These are phyloP conservation scores for Bathelium albidoporum DNA, from an alignment of 495 filamentous ascomycete species.

Conservation along the genomic window DNA sequence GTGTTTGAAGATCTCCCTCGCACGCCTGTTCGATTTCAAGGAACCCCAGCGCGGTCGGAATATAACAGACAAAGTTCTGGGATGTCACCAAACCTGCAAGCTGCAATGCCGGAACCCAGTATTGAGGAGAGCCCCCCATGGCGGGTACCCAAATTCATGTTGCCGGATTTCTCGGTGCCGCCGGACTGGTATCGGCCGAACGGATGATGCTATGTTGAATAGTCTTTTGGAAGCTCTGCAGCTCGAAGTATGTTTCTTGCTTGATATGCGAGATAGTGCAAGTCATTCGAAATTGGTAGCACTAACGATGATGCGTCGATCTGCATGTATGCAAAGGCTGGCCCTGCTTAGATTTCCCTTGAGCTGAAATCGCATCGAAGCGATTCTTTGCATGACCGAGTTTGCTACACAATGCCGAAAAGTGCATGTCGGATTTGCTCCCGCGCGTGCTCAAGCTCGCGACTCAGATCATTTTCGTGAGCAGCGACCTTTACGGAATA, in stretches of 20 bases:
- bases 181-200: background rate
- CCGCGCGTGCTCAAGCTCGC: background rate
- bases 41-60: background rate
- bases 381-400: background rate
- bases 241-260: background rate
- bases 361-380: no score
- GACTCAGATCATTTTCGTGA: conserved; percentile 14
- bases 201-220: background rate
- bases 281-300: background rate
- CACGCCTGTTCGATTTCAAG: background rate
- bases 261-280: background rate
- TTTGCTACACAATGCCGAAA: background rate
- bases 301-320: no score
- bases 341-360: no score
- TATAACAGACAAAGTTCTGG: background rate
- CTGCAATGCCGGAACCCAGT: background rate
- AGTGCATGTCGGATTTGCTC: background rate
- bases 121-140: background rate
- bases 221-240: background rate
- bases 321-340: no score
- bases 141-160: background rate
- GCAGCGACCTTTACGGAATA: conserved; percentile 43
- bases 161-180: background rate
- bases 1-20: background rate
- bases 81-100: background rate